Evolutionary conservation across 2,329 filamentous ascomycete species (phyloP), one percentile per base, ranked within the genome.

Genomic region (Nemania abortiva): DNA sequence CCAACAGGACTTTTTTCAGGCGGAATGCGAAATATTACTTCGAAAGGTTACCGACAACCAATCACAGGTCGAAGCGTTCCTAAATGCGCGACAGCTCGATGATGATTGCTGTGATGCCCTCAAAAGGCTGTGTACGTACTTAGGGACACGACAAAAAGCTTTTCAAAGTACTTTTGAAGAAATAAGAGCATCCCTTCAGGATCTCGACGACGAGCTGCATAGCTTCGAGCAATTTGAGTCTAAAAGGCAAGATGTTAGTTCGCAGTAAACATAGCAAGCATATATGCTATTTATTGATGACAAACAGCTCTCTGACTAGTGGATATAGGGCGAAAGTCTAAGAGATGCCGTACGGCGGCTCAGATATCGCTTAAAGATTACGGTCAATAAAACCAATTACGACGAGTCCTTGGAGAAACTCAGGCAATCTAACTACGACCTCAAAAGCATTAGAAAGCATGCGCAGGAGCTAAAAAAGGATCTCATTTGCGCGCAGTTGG

Each of bases 311-410:
- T 49, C 56, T 59, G 31, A 59, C 47, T 31, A 24, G 22, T 59
- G 24, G 13, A 3, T 22, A 15, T 22, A 61, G 42, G 47, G 58
- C 49, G 68, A 66, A 47, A 34, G 53, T 20, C 63, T 68, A 29
- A 61, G 37, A 37, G 37, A 56, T 53, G 45, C 29, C 56, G 47
- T 60, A 63, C 42, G 61, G 39, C 57, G 66, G 47, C 37, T 56
- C 6, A 22, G 52, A 24, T 59, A 34, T 64, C 54, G 64, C 59
- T 20, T 58, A 39, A 39, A 22, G 45, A 52, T 61, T 18, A 61
- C 58, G 15, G 24, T 52, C 42, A 61, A 61, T 42, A 61, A 52
- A 22, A 39, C 45, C 22, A 29, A 22, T 37, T 61, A 61, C 58
- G 31, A 61, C 47, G 29, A 52, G 9, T 45, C 42, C 27, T 52